A percentile compares a stretch with the other conserved stretches of the same genome.
phyloP scores from a whole-genome alignment of 2,329 filamentous ascomycete genomes.

The Juglanconis sp. region DNA sequence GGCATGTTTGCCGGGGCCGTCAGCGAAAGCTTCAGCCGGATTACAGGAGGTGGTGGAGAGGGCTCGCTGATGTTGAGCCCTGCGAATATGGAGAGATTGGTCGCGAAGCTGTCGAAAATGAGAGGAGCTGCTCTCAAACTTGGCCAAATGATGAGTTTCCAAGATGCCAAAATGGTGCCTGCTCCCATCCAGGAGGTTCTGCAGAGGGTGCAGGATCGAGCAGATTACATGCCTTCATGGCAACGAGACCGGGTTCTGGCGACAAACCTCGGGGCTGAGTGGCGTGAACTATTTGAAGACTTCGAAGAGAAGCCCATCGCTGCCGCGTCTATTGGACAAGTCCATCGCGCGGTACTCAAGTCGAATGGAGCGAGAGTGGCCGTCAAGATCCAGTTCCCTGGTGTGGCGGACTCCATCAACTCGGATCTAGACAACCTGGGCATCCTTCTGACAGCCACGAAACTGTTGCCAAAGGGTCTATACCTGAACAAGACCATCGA shows the following conservation, averaged over 20 bases:
- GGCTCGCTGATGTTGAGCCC: slow-evolving; percentile 86
- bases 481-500: slow-evolving; percentile 97
- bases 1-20: slow-evolving; percentile 95
- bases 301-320: slow-evolving; percentile 93
- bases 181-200: slow-evolving; percentile 82
- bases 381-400: slow-evolving; percentile 96
- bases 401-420: slow-evolving; percentile 92
- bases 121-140: slow-evolving; percentile 94
- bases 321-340: slow-evolving; percentile 94
- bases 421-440: slow-evolving; percentile 93
- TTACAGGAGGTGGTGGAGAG: slow-evolving; percentile 63
- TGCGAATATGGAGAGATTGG: slow-evolving; percentile 87
- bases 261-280: slow-evolving; percentile 75
- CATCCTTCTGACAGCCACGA: slow-evolving; percentile 84
- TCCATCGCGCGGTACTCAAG: slow-evolving; percentile 79
- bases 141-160: slow-evolving; percentile 97
- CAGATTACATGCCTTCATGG: slow-evolving; percentile 95
- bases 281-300: slow-evolving; percentile 76
- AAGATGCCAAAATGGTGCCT: slow-evolving; percentile 94
- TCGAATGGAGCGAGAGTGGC: slow-evolving; percentile 75
- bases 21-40: slow-evolving; percentile 77
- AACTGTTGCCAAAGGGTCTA: slow-evolving; percentile 83
- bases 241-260: slow-evolving; percentile 83
- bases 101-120: slow-evolving; percentile 92
- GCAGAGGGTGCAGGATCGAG: slow-evolving; percentile 90